Evolutionary conservation across 208 protist species (phyloP), one percentile per base, ranked within the genome.

Genomic region (Balamuthia mandrillaris): DNA sequence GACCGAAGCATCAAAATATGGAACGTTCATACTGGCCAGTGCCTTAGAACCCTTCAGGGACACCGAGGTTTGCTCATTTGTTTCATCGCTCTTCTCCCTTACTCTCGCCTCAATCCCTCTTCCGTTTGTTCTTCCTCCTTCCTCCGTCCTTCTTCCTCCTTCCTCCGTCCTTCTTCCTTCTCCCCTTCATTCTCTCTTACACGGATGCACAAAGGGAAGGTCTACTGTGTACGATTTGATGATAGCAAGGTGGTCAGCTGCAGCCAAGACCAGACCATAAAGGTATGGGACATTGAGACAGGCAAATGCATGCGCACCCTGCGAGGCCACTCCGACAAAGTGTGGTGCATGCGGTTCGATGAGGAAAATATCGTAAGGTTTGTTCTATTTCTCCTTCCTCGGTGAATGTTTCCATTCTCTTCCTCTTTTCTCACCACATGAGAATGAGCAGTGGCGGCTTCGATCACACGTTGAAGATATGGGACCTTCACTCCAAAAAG

Each of bases 221-320:
- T 79, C 14, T 31, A 47, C 6, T 79, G 70, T 47, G 44, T 79
- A 39, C 49, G 56, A 37, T 79, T 79, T 56, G 70, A 79, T 24
- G 37, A 52, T 6, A 33, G 44, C 42, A 79, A 79, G 24, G 56
- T 79, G 70, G 70, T 24, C 33, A 58, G 39, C 10, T 33, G 66
- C n/a, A 42, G 42, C 56, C 56, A 58, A 18, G 70, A 79, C 35
- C 44, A 79, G 24, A 79, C 70, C 42, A 79, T 79, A 27, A 79
- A 79, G 29, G 14, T 79, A 31, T 79, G 70, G 70, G 70, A 79
- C 70, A 79, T 79, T 39, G 29, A 79, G 24, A 79, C 70, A 29
- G 70, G 70, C 37, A 79, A 79, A 7, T 79, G 70, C 37, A 39
- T 79, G 33, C 49, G 29, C 2, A 79, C 70, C 6, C 70, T 79